Percentiles rank a stretch among this genome's conserved stretches.
These are phyloP conservation scores for Talaromyces rugulosus DNA, from an alignment of 2,329 filamentous ascomycete species.

Conservation along the genomic window DNA sequence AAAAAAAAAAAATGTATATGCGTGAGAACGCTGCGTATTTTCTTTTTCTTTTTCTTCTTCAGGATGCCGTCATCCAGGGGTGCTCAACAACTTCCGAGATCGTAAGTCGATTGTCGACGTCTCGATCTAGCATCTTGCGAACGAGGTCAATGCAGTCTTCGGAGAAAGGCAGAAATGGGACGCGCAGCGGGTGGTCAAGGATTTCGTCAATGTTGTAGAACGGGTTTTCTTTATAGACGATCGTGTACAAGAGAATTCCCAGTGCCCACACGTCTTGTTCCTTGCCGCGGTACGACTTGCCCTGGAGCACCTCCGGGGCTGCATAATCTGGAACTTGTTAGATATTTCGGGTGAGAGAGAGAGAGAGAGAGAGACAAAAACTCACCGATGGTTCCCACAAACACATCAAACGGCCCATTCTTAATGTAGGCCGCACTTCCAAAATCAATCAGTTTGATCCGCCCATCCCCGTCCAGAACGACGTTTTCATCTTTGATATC, in stretches of 20 bases:
- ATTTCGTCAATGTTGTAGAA: constrained; percentile 99
- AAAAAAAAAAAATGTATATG: background rate
- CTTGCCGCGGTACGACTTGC: constrained; percentile 86
- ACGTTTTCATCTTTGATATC: constrained; percentile 99
- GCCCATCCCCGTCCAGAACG: constrained; percentile 88
- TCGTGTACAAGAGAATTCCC: constrained; percentile 94
- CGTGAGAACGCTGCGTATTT: background rate
- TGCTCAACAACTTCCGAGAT: constrained; percentile 86
- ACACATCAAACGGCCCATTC: constrained; percentile 96
- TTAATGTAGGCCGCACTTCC: constrained; percentile 98
- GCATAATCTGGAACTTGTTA: constrained; percentile 71
- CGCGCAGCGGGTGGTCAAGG: constrained; percentile 89
- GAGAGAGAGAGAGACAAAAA: constrained; percentile 7
- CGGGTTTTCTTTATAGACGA: constrained; percentile 98
- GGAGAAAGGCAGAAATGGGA: constrained; percentile 64
- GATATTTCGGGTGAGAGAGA: background rate
- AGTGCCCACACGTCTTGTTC: constrained; percentile 98
- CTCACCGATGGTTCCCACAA: constrained; percentile 94
- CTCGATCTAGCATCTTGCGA: constrained; percentile 84
- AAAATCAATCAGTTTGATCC: constrained; percentile 97
- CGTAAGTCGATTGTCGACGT: constrained; percentile 76
- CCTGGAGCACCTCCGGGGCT: constrained; percentile 93
- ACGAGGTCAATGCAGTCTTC: constrained; percentile 92
- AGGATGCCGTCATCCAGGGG: constrained; percentile 60
- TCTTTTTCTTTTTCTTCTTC: background rate